A percentile compares a stretch with the other conserved stretches of the same genome.
Evolutionary conservation across 257 asterid genomes (phyloP).

Genomic region (Gentiana macrophylla): DNA sequence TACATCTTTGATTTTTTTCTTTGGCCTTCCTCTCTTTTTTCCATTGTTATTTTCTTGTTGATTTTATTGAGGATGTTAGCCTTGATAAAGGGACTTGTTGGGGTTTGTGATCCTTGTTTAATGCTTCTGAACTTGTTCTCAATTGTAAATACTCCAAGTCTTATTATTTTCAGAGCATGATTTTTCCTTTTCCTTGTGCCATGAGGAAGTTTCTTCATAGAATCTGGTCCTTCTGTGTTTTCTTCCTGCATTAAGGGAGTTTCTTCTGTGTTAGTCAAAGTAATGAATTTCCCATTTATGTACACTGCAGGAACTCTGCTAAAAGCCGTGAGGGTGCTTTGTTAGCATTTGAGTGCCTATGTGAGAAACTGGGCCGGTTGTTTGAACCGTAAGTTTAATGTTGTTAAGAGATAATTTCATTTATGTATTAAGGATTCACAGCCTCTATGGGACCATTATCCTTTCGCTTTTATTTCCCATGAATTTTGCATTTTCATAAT

Average conservation of each 20-base stretch:
- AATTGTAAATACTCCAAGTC: background rate
- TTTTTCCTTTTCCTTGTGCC: background rate
- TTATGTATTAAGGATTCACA: too few species aligned
- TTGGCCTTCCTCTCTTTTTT: too few species aligned
- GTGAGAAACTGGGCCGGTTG: constrained; percentile 89
- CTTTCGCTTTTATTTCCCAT: too few species aligned
- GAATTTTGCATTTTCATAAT: background rate
- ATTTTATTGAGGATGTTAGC: too few species aligned
- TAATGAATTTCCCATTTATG: too few species aligned
- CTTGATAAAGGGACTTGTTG: too few species aligned
- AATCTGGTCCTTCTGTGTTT: background rate
- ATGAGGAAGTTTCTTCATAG: background rate
- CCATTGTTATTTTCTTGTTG: too few species aligned
- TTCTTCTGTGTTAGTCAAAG: too few species aligned
- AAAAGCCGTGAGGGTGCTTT: constrained; percentile 94
- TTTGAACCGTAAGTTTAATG: constrained; percentile 85
- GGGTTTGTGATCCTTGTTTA: too few species aligned
- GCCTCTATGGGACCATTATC: background rate
- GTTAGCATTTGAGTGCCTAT: constrained; percentile 89
- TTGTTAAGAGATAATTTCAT: background rate
- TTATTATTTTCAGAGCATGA: background rate
- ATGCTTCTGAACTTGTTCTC: too few species aligned
- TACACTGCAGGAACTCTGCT: constrained; percentile 64
- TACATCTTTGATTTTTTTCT: too few species aligned
- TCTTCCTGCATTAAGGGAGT: background rate